phyloP scores from a whole-genome alignment of 192 early-diverging fungal genomes.

The Linnemannia schmuckeri region DNA sequence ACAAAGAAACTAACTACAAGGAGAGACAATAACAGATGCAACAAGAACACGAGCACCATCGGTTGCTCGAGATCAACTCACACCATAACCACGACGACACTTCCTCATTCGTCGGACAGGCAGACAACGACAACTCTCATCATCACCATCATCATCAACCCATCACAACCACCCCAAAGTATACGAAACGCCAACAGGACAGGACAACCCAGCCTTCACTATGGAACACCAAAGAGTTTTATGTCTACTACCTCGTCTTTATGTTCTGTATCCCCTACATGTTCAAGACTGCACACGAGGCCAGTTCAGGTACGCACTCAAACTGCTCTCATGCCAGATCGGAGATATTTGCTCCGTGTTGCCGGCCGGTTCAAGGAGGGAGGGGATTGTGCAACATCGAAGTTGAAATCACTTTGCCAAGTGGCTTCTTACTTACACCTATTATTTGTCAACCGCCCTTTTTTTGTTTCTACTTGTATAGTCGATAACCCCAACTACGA shows the following conservation, averaged over 20 bases:
- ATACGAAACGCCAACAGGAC: constrained; percentile 36
- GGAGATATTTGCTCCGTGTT: too few relatives aligned
- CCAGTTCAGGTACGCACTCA: constrained; percentile 63
- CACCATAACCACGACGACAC: constrained; percentile 1
- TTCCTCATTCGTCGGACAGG: constrained; percentile 21
- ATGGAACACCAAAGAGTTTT: constrained; percentile 80
- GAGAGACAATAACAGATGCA: constrained; percentile 5
- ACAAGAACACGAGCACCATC: constrained; percentile 33
- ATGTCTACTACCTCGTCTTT: constrained; percentile 78
- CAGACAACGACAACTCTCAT: background rate
- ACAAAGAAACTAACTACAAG: background rate
- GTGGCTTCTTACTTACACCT: background rate
- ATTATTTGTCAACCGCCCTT: background rate
- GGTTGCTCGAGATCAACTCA: constrained; percentile 29
- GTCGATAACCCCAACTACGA: constrained; percentile 52
- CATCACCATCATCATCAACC: constrained; percentile 3
- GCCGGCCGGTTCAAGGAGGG: background rate
- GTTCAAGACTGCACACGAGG: constrained; percentile 70
- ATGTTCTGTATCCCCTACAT: constrained; percentile 71
- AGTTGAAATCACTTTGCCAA: background rate
- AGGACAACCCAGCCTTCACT: constrained; percentile 63
- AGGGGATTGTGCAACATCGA: background rate
- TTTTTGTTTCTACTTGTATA: background rate
- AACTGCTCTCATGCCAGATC: too few relatives aligned
- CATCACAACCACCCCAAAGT: constrained; percentile 27